These are phyloP conservation scores for Paraphoma chrysanthemicola DNA, from an alignment of 2,329 filamentous ascomycete species.

Conservation along the genomic window DNA sequence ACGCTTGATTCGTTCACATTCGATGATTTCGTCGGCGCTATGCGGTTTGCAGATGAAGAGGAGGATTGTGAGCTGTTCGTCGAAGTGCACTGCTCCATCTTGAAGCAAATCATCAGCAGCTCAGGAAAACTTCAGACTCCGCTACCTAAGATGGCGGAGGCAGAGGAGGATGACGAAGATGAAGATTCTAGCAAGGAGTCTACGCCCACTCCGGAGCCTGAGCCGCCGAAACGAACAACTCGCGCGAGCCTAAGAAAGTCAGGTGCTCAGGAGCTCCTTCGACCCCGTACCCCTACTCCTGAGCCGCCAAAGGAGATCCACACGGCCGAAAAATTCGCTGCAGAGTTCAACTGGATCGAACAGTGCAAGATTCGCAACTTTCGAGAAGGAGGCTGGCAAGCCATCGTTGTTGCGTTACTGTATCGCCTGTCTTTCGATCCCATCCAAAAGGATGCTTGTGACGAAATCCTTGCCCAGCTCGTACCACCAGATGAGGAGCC, in stretches of 20 bases:
- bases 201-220: conserved; percentile 65
- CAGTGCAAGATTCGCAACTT: conserved; percentile 85
- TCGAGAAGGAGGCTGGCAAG: conserved; percentile 85
- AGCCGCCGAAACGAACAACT: conserved; percentile 80
- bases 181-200: conserved; percentile 62
- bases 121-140: conserved; percentile 82
- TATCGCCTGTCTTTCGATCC: conserved; percentile 83
- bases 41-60: conserved; percentile 77
- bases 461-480: conserved; percentile 80
- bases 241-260: conserved; percentile 84
- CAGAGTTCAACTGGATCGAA: conserved; percentile 82
- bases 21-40: conserved; percentile 90
- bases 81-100: conserved; percentile 88
- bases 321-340: conserved; percentile 77
- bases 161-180: conserved; percentile 44
- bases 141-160: conserved; percentile 71
- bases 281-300: conserved; percentile 47
- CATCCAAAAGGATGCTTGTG: conserved; percentile 73
- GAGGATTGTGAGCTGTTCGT: conserved; percentile 83
- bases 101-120: conserved; percentile 83
- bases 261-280: conserved; percentile 67
- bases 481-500: conserved; percentile 79
- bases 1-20: conserved; percentile 96
- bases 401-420: conserved; percentile 85
- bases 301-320: conserved; percentile 55